Evolutionary conservation across 78 protist species (phyloP), one percentile per base, ranked within the genome.

Genomic region (slime mould (Dictyostelium discoideum)): DNA sequence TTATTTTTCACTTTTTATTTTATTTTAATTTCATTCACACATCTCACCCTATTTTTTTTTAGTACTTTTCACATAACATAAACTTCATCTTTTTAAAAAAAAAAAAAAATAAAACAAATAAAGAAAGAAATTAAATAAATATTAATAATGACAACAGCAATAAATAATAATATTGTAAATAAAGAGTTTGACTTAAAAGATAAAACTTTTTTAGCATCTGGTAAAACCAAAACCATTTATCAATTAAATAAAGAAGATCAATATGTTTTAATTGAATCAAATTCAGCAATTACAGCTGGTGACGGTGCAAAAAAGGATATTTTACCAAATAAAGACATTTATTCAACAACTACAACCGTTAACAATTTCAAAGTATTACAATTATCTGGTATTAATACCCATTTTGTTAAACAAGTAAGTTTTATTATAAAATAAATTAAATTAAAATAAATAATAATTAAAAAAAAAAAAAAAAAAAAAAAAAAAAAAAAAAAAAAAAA

Each of bases 241-340:
- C 50, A 79, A 81, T 63, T 92, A 2, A 92, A 92, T 79, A 84
- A 84, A 29, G 90, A 84, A 5, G 96, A 92, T 24, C 94, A 89
- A 89, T 72, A 81, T 81, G 94, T 89, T 65, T 65, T 89, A n/a
- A 48, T 89, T 37, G 83, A 67, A 11, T 89, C 94, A 67, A 89
- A 89, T 32, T 81, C 87, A n/a, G 40, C 94, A 29, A 92, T 92
- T 67, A 92, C 96, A 24, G 96, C 96, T 63, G 96, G 96, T 79
- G 96, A 92, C n/a, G 96, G 96, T 29, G 96, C 96, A 13, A 84
- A 85, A 84, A 74, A 65, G 26, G 92, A 92, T 73, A 79, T 44
- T 7, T 32, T 92, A n/a, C 92, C 90, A 85, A 63, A 57, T 14
- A 92, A 92, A 44, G 96, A 81, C 26, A 65, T 84, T 5, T 63